These are phyloP conservation scores for Saccharomyces hybrid DNA, from an alignment of 1,139 yeast species.

Conservation along the genomic window DNA sequence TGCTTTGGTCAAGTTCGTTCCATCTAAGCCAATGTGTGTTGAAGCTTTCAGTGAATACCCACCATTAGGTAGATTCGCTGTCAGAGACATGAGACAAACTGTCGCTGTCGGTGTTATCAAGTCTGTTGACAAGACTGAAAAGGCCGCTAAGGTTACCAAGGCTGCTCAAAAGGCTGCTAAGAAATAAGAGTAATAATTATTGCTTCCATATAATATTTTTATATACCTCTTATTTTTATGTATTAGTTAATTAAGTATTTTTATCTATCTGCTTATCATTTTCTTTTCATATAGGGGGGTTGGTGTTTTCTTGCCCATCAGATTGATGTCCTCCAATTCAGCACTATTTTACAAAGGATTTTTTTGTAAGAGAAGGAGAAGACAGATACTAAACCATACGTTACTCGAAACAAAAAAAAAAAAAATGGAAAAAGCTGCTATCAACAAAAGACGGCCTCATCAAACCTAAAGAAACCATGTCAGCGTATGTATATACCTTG, in stretches of 20 bases:
- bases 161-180: constrained; percentile 29
- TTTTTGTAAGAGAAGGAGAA: background rate
- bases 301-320: background rate
- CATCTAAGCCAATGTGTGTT: constrained; percentile 96
- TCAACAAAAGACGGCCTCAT: background rate
- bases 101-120: constrained; percentile 99
- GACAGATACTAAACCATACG: background rate
- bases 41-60: constrained; percentile 97
- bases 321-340: background rate
- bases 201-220: background rate
- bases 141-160: constrained; percentile 98
- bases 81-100: constrained; percentile 99
- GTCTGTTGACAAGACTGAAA: constrained; percentile 90
- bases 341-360: background rate
- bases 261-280: background rate
- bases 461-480: background rate
- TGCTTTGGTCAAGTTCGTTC: constrained; percentile 84
- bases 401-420: background rate
- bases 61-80: constrained; percentile 98
- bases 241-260: constrained; percentile 3
- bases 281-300: background rate
- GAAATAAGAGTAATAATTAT: constrained; percentile 7
- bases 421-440: background rate
- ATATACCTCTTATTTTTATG: constrained; percentile 2
- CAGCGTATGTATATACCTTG: background rate